Evolutionary conservation across 2,329 filamentous ascomycete genomes (phyloP), one percentile per base, ranked within the genome.

Genomic region (Capronia coronata): DNA sequence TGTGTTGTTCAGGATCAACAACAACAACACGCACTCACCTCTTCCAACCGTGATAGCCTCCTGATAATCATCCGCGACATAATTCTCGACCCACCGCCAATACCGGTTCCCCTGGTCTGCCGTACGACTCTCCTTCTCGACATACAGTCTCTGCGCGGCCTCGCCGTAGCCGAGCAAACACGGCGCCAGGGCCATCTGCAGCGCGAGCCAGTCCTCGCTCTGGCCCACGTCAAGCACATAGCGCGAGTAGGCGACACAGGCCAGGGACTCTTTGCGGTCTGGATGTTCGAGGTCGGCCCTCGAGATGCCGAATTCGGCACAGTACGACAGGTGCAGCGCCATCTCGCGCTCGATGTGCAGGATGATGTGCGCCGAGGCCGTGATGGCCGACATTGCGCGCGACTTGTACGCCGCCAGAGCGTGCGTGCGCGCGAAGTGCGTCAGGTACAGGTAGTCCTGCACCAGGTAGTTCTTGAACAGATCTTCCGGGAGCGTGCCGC

Each of bases 21-120:
- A n/a, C n/a, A n/a, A n/a, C n/a, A n/a, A n/a, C n/a, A n/a, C n/a
- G n/a, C n/a, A 38, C 43, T 48, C 25, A 52, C 49, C 49, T 51
- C 44, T 50, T 11, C 87, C 87, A 2, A 80, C 74, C 56, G 73
- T 73, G 46, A 94, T 86, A 4, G 87, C 86, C 54, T 82, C 74
- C 0, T 74, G 69, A 59, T 94, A 96, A 64, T 93, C 86, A 1
- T 87, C 82, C 1, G 83, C 85, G 13, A 86, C 79, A 63, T 96
- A 97, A 62, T 87, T 94, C 64, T 90, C 75, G 58, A 97, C 87
- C 91, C 91, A 97, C 39, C 82, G 78, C 84, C 86, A 93, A 70
- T 94, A 97, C 14, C 70, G 74, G 64, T 91, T 94, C 0, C 73
- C 79, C 10, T 84, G 19, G n/a, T 40, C 29, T 7, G 21, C 46